Evolutionary conservation across 208 protist species (phyloP), one percentile per base, ranked within the genome.

Genomic region (Phytomonas francai): DNA sequence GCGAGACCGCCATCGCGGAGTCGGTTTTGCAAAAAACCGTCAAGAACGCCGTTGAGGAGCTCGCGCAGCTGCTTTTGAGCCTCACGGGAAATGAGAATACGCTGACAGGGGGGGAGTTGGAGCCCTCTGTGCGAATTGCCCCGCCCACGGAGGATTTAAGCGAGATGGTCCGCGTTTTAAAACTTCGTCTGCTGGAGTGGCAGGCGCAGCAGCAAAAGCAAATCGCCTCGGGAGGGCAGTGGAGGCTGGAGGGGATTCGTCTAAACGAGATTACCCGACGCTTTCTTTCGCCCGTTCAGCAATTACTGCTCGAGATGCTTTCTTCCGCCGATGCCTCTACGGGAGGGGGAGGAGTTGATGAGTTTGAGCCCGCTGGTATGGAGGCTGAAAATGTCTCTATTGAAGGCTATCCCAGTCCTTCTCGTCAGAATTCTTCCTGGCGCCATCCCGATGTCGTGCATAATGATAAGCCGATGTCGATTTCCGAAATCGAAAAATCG

Each of bases 141-240:
- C 76, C 87, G 16, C 87, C 87, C 0, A 87, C 85, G 25, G 59
- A 61, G 14, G 75, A 83, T 57, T 62, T 93, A 33, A 34, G 76
- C n/a, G 83, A 85, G 19, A 93, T 93, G 84, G 74, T 88, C 2
- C 77, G 72, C 8, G 39, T 93, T 28, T 51, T 93, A 2, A 81
- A 79, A 58, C 70, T 71, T 11, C 78, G 87, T 54, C 75, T 85
- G 36, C 73, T 83, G 31, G 78, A 78, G 5, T 76, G 83, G 74
- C 42, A 69, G 34, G 68, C 82, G 30, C 76, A 80, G 32, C 84
- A 89, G 57, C 81, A 88, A 62, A 81, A 79, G 42, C 82, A 84
- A 65, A 67, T 82, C 34, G 59, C 84, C 69, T 65, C 70, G 8
- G 76, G 76, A 30, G 76, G 77, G 42, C 79, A 85, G 27, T 68